Conservation (phyloP, 129 eudicot species). For the Rutidosis leptorrhynchoides region DNA sequence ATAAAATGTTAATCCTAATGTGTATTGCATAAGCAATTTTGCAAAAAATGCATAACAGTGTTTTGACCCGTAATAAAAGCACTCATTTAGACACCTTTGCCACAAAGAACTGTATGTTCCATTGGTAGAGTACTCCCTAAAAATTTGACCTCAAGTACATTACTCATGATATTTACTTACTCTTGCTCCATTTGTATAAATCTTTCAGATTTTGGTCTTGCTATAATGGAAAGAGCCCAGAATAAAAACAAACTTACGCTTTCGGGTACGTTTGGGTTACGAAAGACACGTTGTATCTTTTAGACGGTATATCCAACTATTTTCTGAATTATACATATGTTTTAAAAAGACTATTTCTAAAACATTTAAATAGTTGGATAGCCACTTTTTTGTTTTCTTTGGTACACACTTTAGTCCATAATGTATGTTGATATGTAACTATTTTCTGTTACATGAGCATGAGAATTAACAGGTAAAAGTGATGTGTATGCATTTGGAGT, state of each 20-base stretch:
- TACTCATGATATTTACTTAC: conserved; percentile 8
- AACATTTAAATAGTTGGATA: too few species aligned
- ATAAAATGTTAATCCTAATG: too few species aligned
- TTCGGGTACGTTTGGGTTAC: conserved; percentile 86
- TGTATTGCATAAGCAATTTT: too few species aligned
- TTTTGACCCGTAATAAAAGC: background rate
- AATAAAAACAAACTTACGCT: conserved; percentile 62
- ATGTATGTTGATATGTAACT: background rate
- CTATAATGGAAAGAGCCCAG: conserved; percentile 53
- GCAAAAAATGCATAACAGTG: too few species aligned
- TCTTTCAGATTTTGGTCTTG: conserved; percentile 86
- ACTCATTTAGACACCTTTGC: background rate
- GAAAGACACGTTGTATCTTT: conserved; percentile 85
- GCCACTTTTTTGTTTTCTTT: too few species aligned
- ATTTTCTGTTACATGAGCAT: conserved; percentile 24
- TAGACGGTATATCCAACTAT: conserved; percentile 59
- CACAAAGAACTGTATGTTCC: background rate
- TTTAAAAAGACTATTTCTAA: too few species aligned
- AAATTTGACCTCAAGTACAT: background rate
- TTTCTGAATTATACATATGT: conserved; percentile 19
- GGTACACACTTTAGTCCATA: background rate
- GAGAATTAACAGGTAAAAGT: conserved; percentile 65
- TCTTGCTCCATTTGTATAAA: conserved; percentile 24
- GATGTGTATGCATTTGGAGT: conserved; percentile 73
- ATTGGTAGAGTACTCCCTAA: background rate